These are phyloP conservation scores for Cryphonectria nitschkei DNA, from an alignment of 2,329 filamentous ascomycete species.

Conservation along the genomic window DNA sequence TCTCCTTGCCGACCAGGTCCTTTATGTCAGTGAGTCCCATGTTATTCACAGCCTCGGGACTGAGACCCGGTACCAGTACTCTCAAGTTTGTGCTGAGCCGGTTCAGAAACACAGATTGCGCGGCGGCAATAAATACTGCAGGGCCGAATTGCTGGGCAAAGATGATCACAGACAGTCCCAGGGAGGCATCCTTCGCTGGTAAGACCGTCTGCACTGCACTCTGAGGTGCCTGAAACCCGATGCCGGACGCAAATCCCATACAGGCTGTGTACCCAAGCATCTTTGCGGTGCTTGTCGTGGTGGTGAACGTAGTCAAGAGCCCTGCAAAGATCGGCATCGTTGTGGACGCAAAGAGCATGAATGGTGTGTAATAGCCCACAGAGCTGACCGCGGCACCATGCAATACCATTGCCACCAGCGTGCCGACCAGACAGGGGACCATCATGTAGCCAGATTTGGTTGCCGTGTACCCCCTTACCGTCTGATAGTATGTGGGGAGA, in stretches of 20 bases:
- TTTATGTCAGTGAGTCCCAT: conserved; percentile 23
- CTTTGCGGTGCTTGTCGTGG: background rate
- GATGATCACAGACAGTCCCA: conserved; percentile 17
- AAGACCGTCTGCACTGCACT: conserved; percentile 29
- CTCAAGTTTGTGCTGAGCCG: conserved; percentile 31
- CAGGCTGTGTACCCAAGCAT: conserved; percentile 24
- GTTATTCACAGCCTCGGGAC: conserved; percentile 1
- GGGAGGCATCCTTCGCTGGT: background rate
- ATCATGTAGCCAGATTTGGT: conserved; percentile 40
- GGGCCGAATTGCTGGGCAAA: conserved; percentile 47
- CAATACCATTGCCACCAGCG: conserved; percentile 41
- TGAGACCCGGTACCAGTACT: conserved; percentile 17
- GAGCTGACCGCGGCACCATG: conserved; percentile 41
- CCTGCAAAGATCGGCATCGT: conserved; percentile 26
- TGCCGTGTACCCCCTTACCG: conserved; percentile 39
- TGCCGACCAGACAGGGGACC: conserved; percentile 41
- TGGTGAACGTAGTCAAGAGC: conserved; percentile 22
- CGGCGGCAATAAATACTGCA: conserved; percentile 45
- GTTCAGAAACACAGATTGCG: conserved; percentile 44
- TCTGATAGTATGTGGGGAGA: conserved; percentile 47
- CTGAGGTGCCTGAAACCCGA: conserved; percentile 25
- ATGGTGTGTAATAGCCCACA: conserved; percentile 32
- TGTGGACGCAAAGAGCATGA: conserved; percentile 21
- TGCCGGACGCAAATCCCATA: conserved; percentile 18
- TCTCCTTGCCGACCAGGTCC: conserved; percentile 15